Evolutionary conservation across 305 asterid species (phyloP).

Genomic region (Rubia tinctorum): DNA sequence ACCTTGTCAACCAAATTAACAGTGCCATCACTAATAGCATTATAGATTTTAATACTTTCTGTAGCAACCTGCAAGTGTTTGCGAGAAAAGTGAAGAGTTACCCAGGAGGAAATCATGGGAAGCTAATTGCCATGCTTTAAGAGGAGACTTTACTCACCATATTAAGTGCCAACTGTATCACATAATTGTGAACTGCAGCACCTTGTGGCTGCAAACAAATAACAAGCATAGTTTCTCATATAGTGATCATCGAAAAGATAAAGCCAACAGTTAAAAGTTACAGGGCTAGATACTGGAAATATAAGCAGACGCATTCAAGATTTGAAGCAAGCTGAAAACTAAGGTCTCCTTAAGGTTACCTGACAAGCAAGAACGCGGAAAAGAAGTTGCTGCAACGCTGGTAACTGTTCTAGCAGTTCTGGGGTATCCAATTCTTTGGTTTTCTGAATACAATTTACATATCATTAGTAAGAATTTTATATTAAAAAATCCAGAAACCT

Average conservation of each 20-base stretch:
- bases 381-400: constrained; percentile 83
- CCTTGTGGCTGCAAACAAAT: constrained; percentile 90
- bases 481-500: background rate
- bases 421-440: constrained; percentile 87
- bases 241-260: background rate
- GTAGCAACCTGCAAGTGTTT: constrained; percentile 65
- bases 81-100: constrained; percentile 1
- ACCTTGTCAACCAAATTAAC: constrained; percentile 99
- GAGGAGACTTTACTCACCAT: constrained; percentile 47
- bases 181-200: constrained; percentile 76
- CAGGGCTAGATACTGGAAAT: background rate
- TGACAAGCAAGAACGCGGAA: constrained; percentile 89
- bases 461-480: constrained; percentile 13
- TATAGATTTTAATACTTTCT: constrained; percentile 89
- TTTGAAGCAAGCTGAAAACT: constrained; percentile 9
- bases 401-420: constrained; percentile 79
- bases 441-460: constrained; percentile 49
- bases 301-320: background rate
- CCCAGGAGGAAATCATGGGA: constrained; percentile 4
- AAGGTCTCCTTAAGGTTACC: constrained; percentile 39
- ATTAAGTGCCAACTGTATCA: constrained; percentile 90
- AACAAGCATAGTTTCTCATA: constrained; percentile 22
- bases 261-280: background rate
- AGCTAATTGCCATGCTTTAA: background rate
- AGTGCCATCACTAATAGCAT: constrained; percentile 81